These are phyloP conservation scores for Golubevia sp. DNA, from an alignment of 1,284 basidiomycete genomes.

Conservation along the genomic window DNA sequence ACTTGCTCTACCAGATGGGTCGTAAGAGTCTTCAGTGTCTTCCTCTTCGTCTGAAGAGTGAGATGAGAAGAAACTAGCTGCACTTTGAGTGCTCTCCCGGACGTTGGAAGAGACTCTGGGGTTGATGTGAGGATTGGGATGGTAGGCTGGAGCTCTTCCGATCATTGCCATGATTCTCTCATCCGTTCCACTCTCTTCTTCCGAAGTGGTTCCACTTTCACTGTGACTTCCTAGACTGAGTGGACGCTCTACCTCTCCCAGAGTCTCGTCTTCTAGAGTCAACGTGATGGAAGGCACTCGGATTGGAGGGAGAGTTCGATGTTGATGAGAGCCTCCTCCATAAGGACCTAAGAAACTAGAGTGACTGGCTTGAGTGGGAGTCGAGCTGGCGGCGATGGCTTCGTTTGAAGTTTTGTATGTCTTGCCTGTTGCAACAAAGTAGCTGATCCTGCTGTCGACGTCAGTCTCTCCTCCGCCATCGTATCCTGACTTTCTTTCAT, in stretches of 20 bases:
- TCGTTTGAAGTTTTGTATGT: neutral
- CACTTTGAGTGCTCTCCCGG: neutral
- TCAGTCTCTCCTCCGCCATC: neutral
- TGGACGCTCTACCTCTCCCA: neutral
- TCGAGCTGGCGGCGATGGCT: neutral
- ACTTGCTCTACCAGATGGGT: neutral
- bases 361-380: neutral
- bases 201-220: neutral
- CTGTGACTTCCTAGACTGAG: neutral
- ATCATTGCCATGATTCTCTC: neutral
- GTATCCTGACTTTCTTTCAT: neutral
- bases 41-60: neutral
- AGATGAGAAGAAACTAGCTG: neutral
- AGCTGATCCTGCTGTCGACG: neutral
- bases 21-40: neutral
- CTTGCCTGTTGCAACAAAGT: neutral
- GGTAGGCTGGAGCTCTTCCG: neutral
- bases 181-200: neutral
- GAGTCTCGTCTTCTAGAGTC: neutral
- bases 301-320: neutral
- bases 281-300: neutral
- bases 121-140: neutral
- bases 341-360: neutral
- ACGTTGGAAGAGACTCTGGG: neutral
- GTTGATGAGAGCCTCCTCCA: neutral